phyloP scores from a whole-genome alignment of 495 filamentous ascomycete genomes.

The Mycothermus thermophilus region DNA sequence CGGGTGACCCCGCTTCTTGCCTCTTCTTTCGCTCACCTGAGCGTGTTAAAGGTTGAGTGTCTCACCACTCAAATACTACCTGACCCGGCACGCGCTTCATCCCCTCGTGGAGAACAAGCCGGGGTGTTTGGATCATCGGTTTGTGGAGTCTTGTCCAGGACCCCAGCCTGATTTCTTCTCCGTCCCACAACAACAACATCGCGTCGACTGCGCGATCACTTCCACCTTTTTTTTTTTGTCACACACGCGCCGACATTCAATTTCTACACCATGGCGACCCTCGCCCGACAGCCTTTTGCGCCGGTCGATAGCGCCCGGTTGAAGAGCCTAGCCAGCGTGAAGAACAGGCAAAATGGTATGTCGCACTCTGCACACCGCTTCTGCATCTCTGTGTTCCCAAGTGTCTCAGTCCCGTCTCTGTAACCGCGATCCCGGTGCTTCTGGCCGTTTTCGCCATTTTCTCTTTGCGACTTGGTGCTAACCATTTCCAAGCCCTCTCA shows the following conservation, averaged over 20 bases:
- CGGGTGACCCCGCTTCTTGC: slow-evolving; percentile 8
- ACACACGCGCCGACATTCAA: background rate
- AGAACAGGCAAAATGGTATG: slow-evolving; percentile 54
- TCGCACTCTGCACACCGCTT: slow-evolving; percentile 6
- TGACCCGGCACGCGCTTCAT: too few relatives aligned
- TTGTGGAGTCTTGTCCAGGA: too few relatives aligned
- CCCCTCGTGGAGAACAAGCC: too few relatives aligned
- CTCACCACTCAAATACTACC: too few relatives aligned
- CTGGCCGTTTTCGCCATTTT: background rate
- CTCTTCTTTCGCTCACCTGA: slow-evolving; percentile 6
- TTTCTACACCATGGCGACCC: slow-evolving; percentile 28
- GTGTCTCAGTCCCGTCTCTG: background rate
- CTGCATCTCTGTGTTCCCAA: background rate
- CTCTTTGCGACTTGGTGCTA: background rate
- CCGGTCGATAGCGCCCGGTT: slow-evolving; percentile 39
- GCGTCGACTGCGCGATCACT: too few relatives aligned
- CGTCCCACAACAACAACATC: background rate
- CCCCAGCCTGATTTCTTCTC: too few relatives aligned
- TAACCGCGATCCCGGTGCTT: background rate
- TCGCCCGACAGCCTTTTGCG: slow-evolving; percentile 44
- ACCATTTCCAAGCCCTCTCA: slow-evolving; percentile 22
- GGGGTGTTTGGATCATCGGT: too few relatives aligned
- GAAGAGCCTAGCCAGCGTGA: slow-evolving; percentile 41
- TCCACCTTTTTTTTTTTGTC: too few relatives aligned
- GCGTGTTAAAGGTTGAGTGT: too few relatives aligned